Evolutionary conservation across 805 yeast species (phyloP).

Genomic region (Candida ipomoeae): DNA sequence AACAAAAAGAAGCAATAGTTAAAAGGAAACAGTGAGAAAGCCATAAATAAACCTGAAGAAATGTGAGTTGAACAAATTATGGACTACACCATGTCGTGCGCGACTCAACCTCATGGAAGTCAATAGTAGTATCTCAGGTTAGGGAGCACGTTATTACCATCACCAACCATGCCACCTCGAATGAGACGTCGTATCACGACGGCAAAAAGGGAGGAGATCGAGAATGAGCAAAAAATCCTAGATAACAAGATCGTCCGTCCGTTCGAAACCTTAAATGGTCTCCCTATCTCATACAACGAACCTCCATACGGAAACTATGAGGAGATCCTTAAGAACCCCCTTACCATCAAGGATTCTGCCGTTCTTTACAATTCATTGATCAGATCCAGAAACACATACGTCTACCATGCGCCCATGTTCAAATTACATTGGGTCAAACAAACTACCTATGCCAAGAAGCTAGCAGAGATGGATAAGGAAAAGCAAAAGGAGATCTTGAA

Average conservation of each 20-base stretch:
- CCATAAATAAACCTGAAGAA: no score
- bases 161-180: conserved; percentile 34
- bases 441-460: conserved; percentile 48
- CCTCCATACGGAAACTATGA: conserved; percentile 58
- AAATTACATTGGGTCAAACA: conserved; percentile 77
- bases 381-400: conserved; percentile 57
- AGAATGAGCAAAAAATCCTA: conserved; percentile 35
- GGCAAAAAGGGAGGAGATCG: conserved; percentile 40
- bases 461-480: conserved; percentile 33
- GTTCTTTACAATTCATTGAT: conserved; percentile 67
- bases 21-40: no score
- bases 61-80: no score
- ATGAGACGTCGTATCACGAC: conserved; percentile 42
- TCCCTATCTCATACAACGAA: conserved; percentile 61
- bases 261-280: conserved; percentile 57
- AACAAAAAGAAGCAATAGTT: no score
- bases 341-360: conserved; percentile 69
- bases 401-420: conserved; percentile 68
- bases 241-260: conserved; percentile 48
- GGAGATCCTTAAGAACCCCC: conserved; percentile 55
- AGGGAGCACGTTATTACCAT: neutral
- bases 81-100: neutral
- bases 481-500: conserved; percentile 17
- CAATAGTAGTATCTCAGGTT: neutral
- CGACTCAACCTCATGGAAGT: neutral